These are phyloP conservation scores for Solanum chmielewskii DNA, from an alignment of 257 asterid genomes.

Conservation along the genomic window DNA sequence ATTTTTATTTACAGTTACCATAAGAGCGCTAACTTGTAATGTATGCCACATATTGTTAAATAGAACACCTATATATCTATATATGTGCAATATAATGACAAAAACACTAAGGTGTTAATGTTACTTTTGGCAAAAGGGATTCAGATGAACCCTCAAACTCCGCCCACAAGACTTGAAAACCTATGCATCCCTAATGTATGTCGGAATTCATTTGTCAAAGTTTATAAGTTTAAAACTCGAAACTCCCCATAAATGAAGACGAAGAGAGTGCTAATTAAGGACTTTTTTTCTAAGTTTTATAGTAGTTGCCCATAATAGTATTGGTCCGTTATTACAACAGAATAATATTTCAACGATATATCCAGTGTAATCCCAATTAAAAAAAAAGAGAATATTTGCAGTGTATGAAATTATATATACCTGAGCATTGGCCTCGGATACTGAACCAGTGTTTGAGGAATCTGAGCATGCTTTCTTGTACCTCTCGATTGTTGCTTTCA, in stretches of 20 bases:
- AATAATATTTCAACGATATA: neutral
- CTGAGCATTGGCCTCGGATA: conserved; percentile 90
- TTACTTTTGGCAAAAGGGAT: neutral
- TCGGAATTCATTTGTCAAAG: neutral
- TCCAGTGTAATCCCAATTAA: neutral
- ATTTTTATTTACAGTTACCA: neutral
- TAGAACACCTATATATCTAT: neutral
- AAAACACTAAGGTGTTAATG: neutral
- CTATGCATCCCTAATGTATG: neutral
- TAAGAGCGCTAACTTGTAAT: neutral
- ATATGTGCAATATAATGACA: neutral
- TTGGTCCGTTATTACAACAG: neutral
- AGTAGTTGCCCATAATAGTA: neutral
- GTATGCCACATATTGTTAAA: neutral
- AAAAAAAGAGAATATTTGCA: neutral
- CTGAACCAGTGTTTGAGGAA: conserved; percentile 51
- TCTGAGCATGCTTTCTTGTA: conserved; percentile 89
- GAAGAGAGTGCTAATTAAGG: neutral
- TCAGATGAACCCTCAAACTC: neutral
- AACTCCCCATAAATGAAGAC: neutral
- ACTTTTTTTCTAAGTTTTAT: neutral
- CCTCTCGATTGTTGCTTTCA: conserved; percentile 83
- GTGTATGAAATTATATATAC: conserved; percentile 21
- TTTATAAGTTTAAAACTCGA: neutral
- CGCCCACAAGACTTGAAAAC: neutral